phyloP scores from a whole-genome alignment of 139 green algal genomes.

The Coelastrella sp. region DNA sequence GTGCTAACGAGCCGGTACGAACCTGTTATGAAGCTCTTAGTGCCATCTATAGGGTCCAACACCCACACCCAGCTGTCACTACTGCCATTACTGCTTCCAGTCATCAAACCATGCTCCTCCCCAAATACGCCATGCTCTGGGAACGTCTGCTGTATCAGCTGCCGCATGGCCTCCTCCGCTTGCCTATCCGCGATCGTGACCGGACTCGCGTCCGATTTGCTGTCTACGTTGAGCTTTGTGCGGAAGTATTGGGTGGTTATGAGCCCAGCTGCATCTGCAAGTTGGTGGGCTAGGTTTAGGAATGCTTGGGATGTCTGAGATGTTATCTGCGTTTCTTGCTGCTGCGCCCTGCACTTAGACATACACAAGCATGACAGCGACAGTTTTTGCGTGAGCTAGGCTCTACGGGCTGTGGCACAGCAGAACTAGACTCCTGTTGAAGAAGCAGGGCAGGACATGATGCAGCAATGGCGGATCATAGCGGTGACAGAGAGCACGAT shows the following conservation, averaged over 20 bases:
- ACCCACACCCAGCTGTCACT: slow-evolving; percentile 91
- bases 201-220: slow-evolving; percentile 85
- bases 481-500: no score
- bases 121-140: slow-evolving; percentile 91
- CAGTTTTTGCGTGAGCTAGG: neutral
- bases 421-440: no score
- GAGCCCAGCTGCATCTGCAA: slow-evolving; percentile 82
- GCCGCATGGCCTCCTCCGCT: slow-evolving; percentile 87
- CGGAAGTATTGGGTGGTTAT: slow-evolving; percentile 69
- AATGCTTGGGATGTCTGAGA: slow-evolving; percentile 11
- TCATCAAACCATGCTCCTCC: slow-evolving; percentile 88
- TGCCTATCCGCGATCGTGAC: slow-evolving; percentile 88
- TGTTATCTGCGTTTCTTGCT: neutral
- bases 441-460: no score
- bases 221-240: slow-evolving; percentile 79
- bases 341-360: neutral
- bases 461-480: no score
- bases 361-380: neutral
- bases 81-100: slow-evolving; percentile 38
- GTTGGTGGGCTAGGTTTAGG: slow-evolving; percentile 73
- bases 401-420: neutral
- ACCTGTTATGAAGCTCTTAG: slow-evolving; percentile 99
- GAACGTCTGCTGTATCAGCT: slow-evolving; percentile 66
- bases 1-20: neutral
- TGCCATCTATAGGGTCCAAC: slow-evolving; percentile 99